Evolutionary conservation across 108 stramenopile genomes (phyloP).

Genomic region (Nitzschia sp.): DNA sequence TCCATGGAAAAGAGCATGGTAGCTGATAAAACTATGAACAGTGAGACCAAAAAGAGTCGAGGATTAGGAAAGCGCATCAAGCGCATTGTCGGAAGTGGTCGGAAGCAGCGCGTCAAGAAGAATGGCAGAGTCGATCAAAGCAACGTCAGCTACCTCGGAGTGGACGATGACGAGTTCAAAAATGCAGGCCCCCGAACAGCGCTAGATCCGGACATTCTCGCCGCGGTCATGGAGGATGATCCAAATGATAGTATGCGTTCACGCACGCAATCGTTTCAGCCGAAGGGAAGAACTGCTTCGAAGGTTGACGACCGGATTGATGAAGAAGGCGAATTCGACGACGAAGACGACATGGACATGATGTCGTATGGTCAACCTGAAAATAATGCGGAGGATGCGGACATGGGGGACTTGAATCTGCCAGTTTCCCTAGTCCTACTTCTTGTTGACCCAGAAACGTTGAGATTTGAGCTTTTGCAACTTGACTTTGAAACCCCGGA

Average conservation of each 20-base stretch:
- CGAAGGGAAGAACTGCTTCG: too few relatives aligned
- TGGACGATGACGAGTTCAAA: slow-evolving; percentile 4
- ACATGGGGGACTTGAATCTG: slow-evolving; percentile 12
- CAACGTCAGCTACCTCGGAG: not conserved
- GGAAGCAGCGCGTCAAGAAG: not conserved
- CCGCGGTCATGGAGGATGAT: slow-evolving; percentile 13
- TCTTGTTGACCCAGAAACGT: slow-evolving; percentile 72
- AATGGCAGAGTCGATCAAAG: not conserved
- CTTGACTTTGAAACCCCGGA: slow-evolving; percentile 75
- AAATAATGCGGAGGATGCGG: not conserved
- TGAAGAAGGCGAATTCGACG: too few relatives aligned
- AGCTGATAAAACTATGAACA: too few relatives aligned
- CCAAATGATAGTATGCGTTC: slow-evolving; percentile 2
- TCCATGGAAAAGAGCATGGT: not conserved
- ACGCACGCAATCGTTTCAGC: too few relatives aligned
- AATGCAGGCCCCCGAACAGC: slow-evolving; percentile 5
- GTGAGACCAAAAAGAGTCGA: slow-evolving; percentile 16
- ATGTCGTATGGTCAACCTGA: slow-evolving; percentile 20
- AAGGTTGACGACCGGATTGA: too few relatives aligned
- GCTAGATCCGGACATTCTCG: not conserved
- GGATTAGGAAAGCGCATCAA: slow-evolving; percentile 16
- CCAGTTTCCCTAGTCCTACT: slow-evolving; percentile 52
- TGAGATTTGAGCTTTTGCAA: slow-evolving; percentile 81
- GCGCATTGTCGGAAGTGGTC: slow-evolving; percentile 1
- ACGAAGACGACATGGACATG: slow-evolving; percentile 4